Percentiles rank a stretch among this genome's conserved stretches.
Evolutionary conservation across 345 rosid genomes (phyloP).

Genomic region (Crucihimalaya himalaica): DNA sequence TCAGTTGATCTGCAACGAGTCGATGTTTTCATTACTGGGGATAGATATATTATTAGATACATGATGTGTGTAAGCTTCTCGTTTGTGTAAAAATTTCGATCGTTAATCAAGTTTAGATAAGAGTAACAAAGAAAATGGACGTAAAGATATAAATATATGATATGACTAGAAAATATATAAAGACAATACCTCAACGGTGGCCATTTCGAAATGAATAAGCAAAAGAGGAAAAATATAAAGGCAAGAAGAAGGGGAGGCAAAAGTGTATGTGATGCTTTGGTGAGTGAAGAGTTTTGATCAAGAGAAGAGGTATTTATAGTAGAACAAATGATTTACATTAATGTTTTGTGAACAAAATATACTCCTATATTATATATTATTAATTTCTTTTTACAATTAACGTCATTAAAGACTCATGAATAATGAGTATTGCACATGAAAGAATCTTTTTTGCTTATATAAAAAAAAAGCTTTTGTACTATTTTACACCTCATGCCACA

Average conservation of each 20-base stretch:
- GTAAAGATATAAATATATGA: not conserved
- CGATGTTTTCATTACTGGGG: not conserved
- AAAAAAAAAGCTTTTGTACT: conserved; percentile 21
- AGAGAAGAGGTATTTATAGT: conserved; percentile 34
- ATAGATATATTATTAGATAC: not conserved
- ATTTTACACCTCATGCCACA: conserved; percentile 37
- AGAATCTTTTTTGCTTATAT: conserved; percentile 16
- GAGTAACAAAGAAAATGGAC: not conserved
- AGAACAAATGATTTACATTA: conserved; percentile 14
- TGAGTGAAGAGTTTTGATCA: conserved; percentile 28
- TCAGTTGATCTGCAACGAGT: not conserved
- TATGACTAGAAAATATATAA: not conserved
- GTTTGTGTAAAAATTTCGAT: not conserved
- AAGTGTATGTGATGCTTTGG: conserved; percentile 28
- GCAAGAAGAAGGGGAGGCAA: not conserved
- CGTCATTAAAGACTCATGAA: conserved; percentile 13
- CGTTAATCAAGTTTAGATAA: not conserved
- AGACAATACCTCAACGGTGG: conserved; percentile 37
- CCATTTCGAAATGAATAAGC: conserved; percentile 29
- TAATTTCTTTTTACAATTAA: not conserved
- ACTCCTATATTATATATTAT: not conserved
- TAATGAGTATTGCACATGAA: conserved; percentile 40
- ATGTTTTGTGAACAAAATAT: not conserved
- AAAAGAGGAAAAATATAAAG: not conserved
- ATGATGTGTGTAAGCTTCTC: not conserved